A percentile compares a stretch with the other conserved stretches of the same genome.
Evolutionary conservation across 2,329 filamentous ascomycete species (phyloP).

Genomic region (Paecilomyces sp.): DNA sequence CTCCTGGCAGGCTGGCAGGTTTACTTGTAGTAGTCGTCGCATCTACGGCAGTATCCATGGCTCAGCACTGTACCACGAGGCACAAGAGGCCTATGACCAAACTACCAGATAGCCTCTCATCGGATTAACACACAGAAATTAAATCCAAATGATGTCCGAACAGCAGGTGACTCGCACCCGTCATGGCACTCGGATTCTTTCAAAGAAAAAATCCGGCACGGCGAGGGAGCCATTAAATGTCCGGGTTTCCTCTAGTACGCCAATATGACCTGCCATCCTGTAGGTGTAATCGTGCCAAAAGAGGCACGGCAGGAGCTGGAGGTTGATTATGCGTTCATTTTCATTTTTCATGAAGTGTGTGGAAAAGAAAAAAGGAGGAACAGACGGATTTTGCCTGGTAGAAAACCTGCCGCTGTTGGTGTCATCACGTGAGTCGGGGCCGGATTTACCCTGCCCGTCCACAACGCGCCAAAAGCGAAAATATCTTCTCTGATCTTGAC

Average conservation of each 20-base stretch:
- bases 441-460: slow-evolving; percentile 1
- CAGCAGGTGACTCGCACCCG: slow-evolving; percentile 31
- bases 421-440: slow-evolving; percentile 1
- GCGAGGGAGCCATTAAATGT: slow-evolving; percentile 24
- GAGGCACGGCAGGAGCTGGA: slow-evolving; percentile 27
- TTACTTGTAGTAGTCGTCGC: background rate
- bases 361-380: slow-evolving; percentile 15
- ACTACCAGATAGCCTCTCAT: background rate
- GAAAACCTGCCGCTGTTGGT: background rate
- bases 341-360: slow-evolving; percentile 31
- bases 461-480: background rate
- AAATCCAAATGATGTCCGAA: slow-evolving; percentile 23
- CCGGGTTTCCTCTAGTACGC: slow-evolving; percentile 36
- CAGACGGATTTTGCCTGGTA: background rate
- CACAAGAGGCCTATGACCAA: background rate
- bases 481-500: background rate
- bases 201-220: slow-evolving; percentile 20
- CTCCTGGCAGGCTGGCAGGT: background rate
- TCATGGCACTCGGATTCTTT: slow-evolving; percentile 20
- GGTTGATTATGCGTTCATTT: slow-evolving; percentile 44
- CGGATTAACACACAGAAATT: background rate
- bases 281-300: slow-evolving; percentile 12
- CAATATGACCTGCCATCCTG: slow-evolving; percentile 44
- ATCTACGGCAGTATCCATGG: background rate
- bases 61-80: background rate